phyloP scores from a whole-genome alignment of 495 filamentous ascomycete species.

The Xylona heveae region DNA sequence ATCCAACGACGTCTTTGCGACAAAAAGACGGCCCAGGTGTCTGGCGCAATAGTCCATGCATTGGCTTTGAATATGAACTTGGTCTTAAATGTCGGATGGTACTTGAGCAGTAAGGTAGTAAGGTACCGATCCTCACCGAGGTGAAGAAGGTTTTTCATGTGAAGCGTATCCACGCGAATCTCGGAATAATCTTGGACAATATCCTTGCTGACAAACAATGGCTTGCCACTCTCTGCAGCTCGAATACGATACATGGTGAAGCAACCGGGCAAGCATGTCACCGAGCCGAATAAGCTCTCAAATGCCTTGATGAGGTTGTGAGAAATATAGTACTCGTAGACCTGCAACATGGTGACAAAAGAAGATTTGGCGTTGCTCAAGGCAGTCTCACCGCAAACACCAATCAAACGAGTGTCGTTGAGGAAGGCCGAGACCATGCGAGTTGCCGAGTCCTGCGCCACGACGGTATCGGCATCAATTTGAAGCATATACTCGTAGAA shows the following conservation, averaged over 20 bases:
- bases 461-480: slow-evolving; percentile 93
- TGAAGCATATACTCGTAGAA: slow-evolving; percentile 97
- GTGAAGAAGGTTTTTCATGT: slow-evolving; percentile 97
- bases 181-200: slow-evolving; percentile 70
- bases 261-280: slow-evolving; percentile 93
- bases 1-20: slow-evolving; percentile 99
- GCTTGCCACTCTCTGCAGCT: slow-evolving; percentile 81
- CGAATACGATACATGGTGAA: slow-evolving; percentile 98
- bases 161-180: slow-evolving; percentile 89
- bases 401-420: slow-evolving; percentile 77
- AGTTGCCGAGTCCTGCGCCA: slow-evolving; percentile 75
- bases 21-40: slow-evolving; percentile 81
- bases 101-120: slow-evolving; percentile 84
- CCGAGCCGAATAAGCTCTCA: slow-evolving; percentile 88
- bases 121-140: slow-evolving; percentile 90
- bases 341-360: slow-evolving; percentile 95
- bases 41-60: slow-evolving; percentile 90
- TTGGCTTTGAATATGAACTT: slow-evolving; percentile 88
- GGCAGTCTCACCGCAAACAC: slow-evolving; percentile 84
- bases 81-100: slow-evolving; percentile 85
- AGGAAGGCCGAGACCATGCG: slow-evolving; percentile 85
- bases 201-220: slow-evolving; percentile 84
- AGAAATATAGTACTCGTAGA: slow-evolving; percentile 99
- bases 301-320: slow-evolving; percentile 98
- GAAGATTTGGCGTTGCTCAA: slow-evolving; percentile 85